phyloP scores from a whole-genome alignment of 139 green algal genomes.

The Dunaliella primolecta region DNA sequence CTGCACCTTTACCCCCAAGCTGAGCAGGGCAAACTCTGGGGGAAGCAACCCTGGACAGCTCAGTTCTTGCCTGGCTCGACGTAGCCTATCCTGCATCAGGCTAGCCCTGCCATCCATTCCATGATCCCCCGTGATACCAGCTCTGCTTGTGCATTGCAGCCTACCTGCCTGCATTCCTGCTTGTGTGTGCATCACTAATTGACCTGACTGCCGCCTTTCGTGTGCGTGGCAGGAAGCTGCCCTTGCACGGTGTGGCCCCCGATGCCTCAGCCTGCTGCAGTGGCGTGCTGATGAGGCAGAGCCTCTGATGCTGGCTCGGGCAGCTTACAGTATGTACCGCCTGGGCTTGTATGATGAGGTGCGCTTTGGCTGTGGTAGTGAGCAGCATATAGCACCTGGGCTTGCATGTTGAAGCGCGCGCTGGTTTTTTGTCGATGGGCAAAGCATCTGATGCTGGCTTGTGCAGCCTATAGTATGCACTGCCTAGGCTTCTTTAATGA shows the following conservation, averaged over 20 bases:
- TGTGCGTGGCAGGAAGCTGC: not conserved
- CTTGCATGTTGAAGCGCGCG: not conserved
- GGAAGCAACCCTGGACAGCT: no score
- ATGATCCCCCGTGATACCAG: no score
- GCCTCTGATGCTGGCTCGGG: constrained; percentile 2
- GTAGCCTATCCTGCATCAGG: no score
- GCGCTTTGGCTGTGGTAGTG: not conserved
- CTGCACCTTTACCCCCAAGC: no score
- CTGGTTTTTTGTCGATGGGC: not conserved
- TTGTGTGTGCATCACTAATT: no score
- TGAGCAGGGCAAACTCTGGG: no score
- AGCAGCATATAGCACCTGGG: not conserved
- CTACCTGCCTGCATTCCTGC: no score
- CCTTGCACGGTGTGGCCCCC: not conserved
- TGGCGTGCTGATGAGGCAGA: not conserved
- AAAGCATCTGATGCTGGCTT: not conserved
- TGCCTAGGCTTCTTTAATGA: not conserved
- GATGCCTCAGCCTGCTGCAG: not conserved
- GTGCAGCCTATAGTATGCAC: constrained; percentile 9
- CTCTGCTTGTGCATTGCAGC: no score
- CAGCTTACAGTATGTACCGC: constrained; percentile 11
- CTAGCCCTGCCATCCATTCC: no score
- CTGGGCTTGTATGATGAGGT: not conserved
- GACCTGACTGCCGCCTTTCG: no score
- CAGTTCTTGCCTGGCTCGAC: no score